Evolutionary conservation across 805 yeast species (phyloP), one percentile per base, ranked within the genome.

Genomic region (Saturnispora silvae): DNA sequence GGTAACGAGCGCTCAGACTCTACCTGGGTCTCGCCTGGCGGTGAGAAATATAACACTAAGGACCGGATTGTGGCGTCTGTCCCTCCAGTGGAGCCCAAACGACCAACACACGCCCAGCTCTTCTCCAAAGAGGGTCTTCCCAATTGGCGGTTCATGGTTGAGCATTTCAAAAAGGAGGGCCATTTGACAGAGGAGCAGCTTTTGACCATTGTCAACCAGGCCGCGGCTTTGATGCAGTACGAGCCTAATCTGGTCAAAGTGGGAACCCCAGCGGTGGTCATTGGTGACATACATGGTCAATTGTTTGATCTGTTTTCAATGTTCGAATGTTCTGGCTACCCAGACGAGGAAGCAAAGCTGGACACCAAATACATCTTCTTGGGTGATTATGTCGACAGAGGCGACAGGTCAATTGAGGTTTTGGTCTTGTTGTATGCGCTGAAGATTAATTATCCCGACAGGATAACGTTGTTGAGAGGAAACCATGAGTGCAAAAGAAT

Each of bases 281-380:
- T 95, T 59, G 98, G 98, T 36, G 97, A 89, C 57, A 74, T 89
- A 13, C 97, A 89, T 58, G 98, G 98, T n/a, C 97, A 92, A 57
- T 89, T 72, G 59, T 86, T 72, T 55, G 98, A 92, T 59, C 65
- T 92, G 47, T 67, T 87, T 72, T 86, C 86, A 58, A 62, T 89
- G 42, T 81, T 89, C 49, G 95, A 86, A 52, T 86, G 86, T 33
- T 95, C 96, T 30, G 97, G 97, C 3, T 78, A 81, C 50, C 95
- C 96, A 10, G 41, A 35, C n/a, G 29, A 26, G 14, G 40, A 35
- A 10, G 29, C 16, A n/a, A 18, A 19, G n/a, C n/a, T 14, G n/a
- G 59, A 51, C 11, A 83, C 94, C 1, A 70, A 80, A 18, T 89
- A 85, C 56, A 61, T 89, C 39, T 89, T 89, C 52, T 62, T 89